A percentile compares a stretch with the other conserved stretches of the same genome.
phyloP scores from a whole-genome alignment of 148 eudicot genomes.

The Rhododendron simsii region DNA sequence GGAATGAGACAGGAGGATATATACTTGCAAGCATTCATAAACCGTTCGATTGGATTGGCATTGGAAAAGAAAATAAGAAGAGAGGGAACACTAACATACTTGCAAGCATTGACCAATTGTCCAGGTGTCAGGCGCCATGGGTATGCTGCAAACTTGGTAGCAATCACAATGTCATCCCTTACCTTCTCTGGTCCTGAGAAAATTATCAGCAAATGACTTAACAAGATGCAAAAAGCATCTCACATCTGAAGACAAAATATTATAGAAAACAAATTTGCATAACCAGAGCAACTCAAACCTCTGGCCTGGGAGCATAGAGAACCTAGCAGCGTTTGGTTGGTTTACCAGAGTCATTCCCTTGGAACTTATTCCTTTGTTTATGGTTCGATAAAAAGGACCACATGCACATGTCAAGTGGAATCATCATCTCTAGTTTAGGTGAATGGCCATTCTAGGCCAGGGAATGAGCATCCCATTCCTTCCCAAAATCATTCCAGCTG shows the following conservation, averaged over 20 bases:
- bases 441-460: not conserved
- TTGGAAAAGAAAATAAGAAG: not conserved
- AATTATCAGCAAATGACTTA: conserved; percentile 2
- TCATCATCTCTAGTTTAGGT: not conserved
- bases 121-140: conserved; percentile 98
- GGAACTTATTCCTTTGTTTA: not conserved
- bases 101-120: conserved; percentile 92
- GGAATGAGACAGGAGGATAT: not conserved
- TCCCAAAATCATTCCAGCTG: not conserved
- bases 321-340: not conserved
- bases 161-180: conserved; percentile 61
- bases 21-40: not conserved
- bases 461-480: not conserved
- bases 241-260: not conserved
- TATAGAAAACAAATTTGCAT: not conserved
- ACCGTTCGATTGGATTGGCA: not conserved
- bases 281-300: not conserved
- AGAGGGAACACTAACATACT: conserved; percentile 33
- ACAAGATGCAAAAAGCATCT: not conserved
- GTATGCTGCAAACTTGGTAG: conserved; percentile 96
- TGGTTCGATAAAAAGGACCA: not conserved
- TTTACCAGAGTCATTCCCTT: not conserved
- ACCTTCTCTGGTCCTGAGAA: conserved; percentile 52
- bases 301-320: not conserved
- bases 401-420: not conserved